Percentiles rank a stretch among this genome's conserved stretches.
Evolutionary conservation across 192 early-diverging fungal species (phyloP).

Genomic region (Gorgonomyces haynaldii): DNA sequence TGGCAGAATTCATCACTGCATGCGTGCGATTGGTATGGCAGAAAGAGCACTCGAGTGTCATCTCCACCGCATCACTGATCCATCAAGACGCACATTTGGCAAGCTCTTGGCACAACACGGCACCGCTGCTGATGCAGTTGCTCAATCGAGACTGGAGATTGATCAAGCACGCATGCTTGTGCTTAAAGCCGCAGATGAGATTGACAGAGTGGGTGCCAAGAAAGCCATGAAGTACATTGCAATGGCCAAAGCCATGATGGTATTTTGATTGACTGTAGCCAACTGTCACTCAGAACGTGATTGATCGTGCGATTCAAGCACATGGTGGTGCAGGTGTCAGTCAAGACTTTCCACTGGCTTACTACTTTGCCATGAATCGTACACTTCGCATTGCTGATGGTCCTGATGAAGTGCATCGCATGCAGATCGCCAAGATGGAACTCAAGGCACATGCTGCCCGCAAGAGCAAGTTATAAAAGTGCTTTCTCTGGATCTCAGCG

Average conservation of each 20-base stretch:
- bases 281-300: constrained; percentile 39
- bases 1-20: constrained; percentile 89
- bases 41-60: constrained; percentile 85
- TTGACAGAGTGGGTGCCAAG: constrained; percentile 82
- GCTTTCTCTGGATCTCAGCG: too few species aligned
- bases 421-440: constrained; percentile 60
- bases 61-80: constrained; percentile 67
- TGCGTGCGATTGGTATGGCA: constrained; percentile 87
- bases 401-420: constrained; percentile 83
- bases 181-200: constrained; percentile 80
- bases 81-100: constrained; percentile 74
- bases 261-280: background rate
- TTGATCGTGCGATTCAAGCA: constrained; percentile 90
- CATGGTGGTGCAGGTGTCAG: constrained; percentile 85
- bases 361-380: constrained; percentile 57
- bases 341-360: constrained; percentile 1
- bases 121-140: constrained; percentile 70
- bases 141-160: constrained; percentile 76
- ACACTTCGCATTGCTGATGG: constrained; percentile 88
- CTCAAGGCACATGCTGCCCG: constrained; percentile 15
- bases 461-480: background rate
- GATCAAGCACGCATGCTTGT: constrained; percentile 88
- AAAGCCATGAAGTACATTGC: constrained; percentile 85
- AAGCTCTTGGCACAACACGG: constrained; percentile 74
- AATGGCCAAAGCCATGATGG: constrained; percentile 91